Evolutionary conservation across 2,329 filamentous ascomycete species (phyloP).

Genomic region (Hirsutella rhossiliensis): DNA sequence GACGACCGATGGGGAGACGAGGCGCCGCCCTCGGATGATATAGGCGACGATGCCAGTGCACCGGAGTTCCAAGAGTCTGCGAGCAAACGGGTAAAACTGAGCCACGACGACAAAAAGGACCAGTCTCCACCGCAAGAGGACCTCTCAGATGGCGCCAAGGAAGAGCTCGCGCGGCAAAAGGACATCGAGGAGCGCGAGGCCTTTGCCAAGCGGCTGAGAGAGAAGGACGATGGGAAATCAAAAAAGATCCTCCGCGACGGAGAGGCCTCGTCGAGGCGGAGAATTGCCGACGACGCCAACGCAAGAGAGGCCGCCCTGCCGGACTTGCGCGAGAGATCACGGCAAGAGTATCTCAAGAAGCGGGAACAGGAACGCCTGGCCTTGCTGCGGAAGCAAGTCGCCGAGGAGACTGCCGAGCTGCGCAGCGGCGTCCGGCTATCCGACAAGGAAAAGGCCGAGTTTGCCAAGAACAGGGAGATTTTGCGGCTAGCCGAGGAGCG

Average conservation of each 20-base stretch:
- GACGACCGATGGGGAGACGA: slow-evolving; percentile 79
- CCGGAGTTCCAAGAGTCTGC: slow-evolving; percentile 56
- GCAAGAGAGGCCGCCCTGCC: slow-evolving; percentile 61
- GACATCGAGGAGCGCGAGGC: slow-evolving; percentile 69
- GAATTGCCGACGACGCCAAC: slow-evolving; percentile 39
- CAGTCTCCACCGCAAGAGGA: slow-evolving; percentile 24
- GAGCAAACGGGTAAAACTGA: slow-evolving; percentile 56
- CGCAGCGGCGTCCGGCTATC: slow-evolving; percentile 64
- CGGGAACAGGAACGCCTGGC: slow-evolving; percentile 76
- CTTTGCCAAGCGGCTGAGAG: slow-evolving; percentile 63
- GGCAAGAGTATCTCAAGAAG: slow-evolving; percentile 90
- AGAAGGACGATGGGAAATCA: slow-evolving; percentile 57
- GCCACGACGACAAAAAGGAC: slow-evolving; percentile 27
- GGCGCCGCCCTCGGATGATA: slow-evolving; percentile 36
- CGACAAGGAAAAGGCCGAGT: slow-evolving; percentile 72
- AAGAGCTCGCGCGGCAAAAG: slow-evolving; percentile 45
- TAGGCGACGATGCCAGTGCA: slow-evolving; percentile 28
- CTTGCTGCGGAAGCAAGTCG: slow-evolving; percentile 79
- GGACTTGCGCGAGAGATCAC: slow-evolving; percentile 69
- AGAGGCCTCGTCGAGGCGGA: slow-evolving; percentile 43
- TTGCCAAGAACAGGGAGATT: slow-evolving; percentile 77
- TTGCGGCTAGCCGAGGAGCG: slow-evolving; percentile 74
- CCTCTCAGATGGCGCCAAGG: slow-evolving; percentile 46
- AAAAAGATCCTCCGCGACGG: slow-evolving; percentile 54
- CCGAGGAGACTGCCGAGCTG: slow-evolving; percentile 74